These are phyloP conservation scores for Phytophthora megakarya DNA, from an alignment of 352 stramenopile genomes.

Conservation along the genomic window DNA sequence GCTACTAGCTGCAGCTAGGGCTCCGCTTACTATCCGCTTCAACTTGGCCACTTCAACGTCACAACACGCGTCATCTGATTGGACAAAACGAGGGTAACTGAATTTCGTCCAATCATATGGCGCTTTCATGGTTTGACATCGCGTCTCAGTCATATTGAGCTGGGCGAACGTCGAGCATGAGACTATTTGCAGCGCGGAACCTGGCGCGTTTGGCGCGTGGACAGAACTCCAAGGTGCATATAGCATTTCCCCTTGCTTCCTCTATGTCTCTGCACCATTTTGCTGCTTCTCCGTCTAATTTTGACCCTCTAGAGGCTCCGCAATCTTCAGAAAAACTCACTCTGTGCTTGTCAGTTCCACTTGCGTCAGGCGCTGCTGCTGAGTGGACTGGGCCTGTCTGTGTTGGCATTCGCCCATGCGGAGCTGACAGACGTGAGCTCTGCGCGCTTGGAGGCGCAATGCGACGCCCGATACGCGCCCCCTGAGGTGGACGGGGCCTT, in stretches of 20 bases:
- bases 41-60: constrained; percentile 2
- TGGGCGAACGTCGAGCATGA: constrained; percentile 27
- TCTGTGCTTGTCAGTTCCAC: constrained; percentile 16
- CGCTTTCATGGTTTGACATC: no score
- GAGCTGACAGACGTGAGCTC: constrained; percentile 27
- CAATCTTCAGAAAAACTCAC: constrained; percentile 12
- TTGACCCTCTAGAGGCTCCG: constrained; percentile 4
- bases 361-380: constrained; percentile 56
- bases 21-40: background rate
- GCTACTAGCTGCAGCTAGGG: background rate
- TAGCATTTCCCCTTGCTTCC: background rate
- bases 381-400: constrained; percentile 54
- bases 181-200: constrained; percentile 35
- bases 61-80: no score
- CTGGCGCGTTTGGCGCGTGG: constrained; percentile 34
- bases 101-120: background rate
- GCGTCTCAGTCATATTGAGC: background rate
- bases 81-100: no score
- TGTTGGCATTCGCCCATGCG: constrained; percentile 44
- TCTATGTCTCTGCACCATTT: background rate
- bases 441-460: constrained; percentile 47
- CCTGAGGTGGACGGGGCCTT: constrained; percentile 50
- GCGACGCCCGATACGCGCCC: constrained; percentile 57
- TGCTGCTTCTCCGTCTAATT: background rate
- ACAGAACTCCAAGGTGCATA: constrained; percentile 39